Base-by-base conservation (phyloP, 1,284 basidiomycete genomes). In the Blastosporella zonata region DNA sequence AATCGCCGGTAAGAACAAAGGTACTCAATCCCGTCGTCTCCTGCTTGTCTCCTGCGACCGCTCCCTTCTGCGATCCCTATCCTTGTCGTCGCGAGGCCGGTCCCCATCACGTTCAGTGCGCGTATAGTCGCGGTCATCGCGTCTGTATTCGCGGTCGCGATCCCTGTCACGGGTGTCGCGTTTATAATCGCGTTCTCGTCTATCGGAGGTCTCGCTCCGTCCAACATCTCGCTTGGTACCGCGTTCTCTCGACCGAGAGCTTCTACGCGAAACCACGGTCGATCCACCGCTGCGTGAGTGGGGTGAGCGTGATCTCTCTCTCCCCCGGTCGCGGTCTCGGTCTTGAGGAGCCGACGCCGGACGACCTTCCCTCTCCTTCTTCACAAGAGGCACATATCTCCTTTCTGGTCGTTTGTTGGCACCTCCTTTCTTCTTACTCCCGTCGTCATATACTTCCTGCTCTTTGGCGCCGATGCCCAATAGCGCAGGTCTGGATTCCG, bases 391-490 rank as follows among this genome's bases (percentile, higher is more conserved):
- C 8, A 92, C 70, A 62, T 93, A 93, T 55, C 79, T 77, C 66
- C 75, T 81, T 49, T 90, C 86, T 1, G 81, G 80, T 23, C 76
- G 68, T 50, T 68, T 72, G 34, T 57, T 62, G 9, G 65, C 64
- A 22, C 64, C 67, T 38, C 64, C 63, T 53, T 75, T 79, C 57
- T 74, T 75, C 58, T 72, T 71, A 47, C 73, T 78, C 28, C 82
- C 84, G 49, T 86, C 84, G 47, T 85, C 84, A 2, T 79, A 74
- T 0, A 77, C 70, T 56, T 86, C 85, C 55, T 77, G 75, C 62
- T 91, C 87, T 64, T 95, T 97, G 2, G 94, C 94, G 1, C 94
- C 94, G 29, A 97, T 87, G 0, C 94, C 94, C 3, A 97, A 71
- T 8, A 97, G 68, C 0, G 91, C 84, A 1, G 94, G 91, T 6